Conservation (phyloP, 345 rosid genomes). For the Brassica cretica region DNA sequence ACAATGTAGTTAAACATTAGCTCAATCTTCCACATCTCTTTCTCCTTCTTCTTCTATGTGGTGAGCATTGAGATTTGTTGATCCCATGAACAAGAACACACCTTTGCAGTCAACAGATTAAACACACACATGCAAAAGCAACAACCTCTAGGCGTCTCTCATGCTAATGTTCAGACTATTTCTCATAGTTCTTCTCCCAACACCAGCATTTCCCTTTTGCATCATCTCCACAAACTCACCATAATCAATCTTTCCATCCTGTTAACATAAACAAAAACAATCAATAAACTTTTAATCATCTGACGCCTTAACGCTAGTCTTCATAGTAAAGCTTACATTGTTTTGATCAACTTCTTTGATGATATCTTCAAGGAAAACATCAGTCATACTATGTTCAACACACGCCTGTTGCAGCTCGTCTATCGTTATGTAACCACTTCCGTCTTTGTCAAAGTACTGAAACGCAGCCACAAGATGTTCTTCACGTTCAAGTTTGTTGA, state of each 20-base stretch:
- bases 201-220: conserved; percentile 92
- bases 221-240: conserved; percentile 98
- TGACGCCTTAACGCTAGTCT: background rate
- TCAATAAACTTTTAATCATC: background rate
- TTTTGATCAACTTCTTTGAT: conserved; percentile 97
- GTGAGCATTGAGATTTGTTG: conserved; percentile 9
- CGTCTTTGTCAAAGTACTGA: conserved; percentile 90
- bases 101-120: conserved; percentile 1
- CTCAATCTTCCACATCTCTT: conserved; percentile 14
- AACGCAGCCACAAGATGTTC: conserved; percentile 98
- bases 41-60: conserved; percentile 7
- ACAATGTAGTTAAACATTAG: conserved; percentile 23
- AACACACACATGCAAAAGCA: background rate
- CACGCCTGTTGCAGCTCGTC: conserved; percentile 99
- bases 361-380: conserved; percentile 87
- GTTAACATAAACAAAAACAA: background rate
- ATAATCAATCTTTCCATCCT: conserved; percentile 98
- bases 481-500: conserved; percentile 91
- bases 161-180: conserved; percentile 95
- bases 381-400: conserved; percentile 86
- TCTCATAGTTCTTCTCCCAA: conserved; percentile 97
- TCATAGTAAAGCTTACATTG: conserved; percentile 56
- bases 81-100: conserved; percentile 2
- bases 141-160: conserved; percentile 53
- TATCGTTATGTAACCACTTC: conserved; percentile 91